These are phyloP conservation scores for Boletus vermiculosoides DNA, from an alignment of 768 basidiomycete species.

Conservation along the genomic window DNA sequence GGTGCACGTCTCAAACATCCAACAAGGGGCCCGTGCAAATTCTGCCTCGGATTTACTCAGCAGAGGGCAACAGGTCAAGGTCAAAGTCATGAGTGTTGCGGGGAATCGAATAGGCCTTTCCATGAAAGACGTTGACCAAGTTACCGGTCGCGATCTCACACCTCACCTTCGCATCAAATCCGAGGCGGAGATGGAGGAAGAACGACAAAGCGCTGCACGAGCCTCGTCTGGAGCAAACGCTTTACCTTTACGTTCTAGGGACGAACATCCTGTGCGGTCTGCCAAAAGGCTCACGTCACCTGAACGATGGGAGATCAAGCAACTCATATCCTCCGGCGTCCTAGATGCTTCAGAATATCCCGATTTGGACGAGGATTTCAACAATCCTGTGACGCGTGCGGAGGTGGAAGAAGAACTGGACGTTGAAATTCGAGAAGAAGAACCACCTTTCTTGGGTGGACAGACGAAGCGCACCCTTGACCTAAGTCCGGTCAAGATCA, in stretches of 20 bases:
- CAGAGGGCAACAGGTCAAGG: slow-evolving; percentile 83
- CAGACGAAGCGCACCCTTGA: slow-evolving; percentile 96
- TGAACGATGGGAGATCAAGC: slow-evolving; percentile 99
- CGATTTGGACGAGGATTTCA: slow-evolving; percentile 85
- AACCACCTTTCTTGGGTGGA: slow-evolving; percentile 92
- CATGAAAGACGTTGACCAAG: slow-evolving; percentile 98
- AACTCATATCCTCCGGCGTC: slow-evolving; percentile 93
- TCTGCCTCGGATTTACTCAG: slow-evolving; percentile 84
- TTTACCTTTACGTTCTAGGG: slow-evolving; percentile 66
- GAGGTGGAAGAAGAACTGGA: slow-evolving; percentile 97
- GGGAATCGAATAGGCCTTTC: slow-evolving; percentile 81
- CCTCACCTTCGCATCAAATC: slow-evolving; percentile 94
- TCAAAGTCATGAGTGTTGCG: slow-evolving; percentile 94
- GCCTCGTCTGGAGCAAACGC: slow-evolving; percentile 84
- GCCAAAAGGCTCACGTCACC: slow-evolving; percentile 93
- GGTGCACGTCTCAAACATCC: slow-evolving; percentile 95
- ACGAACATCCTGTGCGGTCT: slow-evolving; percentile 55
- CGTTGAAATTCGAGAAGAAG: slow-evolving; percentile 95
- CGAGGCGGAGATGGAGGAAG: slow-evolving; percentile 90
- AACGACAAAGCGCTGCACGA: slow-evolving; percentile 58
- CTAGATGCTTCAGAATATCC: slow-evolving; percentile 93
- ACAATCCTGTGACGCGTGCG: slow-evolving; percentile 69
- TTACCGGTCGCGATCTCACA: slow-evolving; percentile 84
- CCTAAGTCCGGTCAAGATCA: slow-evolving; percentile 95
- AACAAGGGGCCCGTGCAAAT: slow-evolving; percentile 79